Base-by-base conservation (phyloP, 2,329 filamentous ascomycete species). In the Thelonectria olida region DNA sequence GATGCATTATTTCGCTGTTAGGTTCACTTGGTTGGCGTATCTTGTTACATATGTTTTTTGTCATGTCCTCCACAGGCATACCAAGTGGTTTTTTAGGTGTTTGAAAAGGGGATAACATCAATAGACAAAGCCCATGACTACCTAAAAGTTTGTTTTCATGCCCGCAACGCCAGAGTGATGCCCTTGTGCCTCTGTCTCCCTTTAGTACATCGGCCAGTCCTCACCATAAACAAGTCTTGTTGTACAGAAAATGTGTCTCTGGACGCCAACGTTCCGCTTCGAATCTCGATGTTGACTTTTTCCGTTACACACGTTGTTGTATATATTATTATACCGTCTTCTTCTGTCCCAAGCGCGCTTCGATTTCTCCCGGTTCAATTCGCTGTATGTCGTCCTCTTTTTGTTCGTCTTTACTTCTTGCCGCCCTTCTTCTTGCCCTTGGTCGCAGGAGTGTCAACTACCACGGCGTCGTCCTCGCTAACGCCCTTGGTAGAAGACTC, bases 371-470 rank as follows among this genome's bases (percentile, higher is more conserved):
- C n/a, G n/a, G n/a, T n/a, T n/a, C n/a, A n/a, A n/a, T n/a, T n/a
- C n/a, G n/a, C n/a, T n/a, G n/a, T 36, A 19, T 17, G 13, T 17
- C 17, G 22, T n/a, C 38, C 5, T 23, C 8, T 20, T 28, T 17
- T 19, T 28, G 12, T 13, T 19, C 23, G 19, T 3, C 44, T 48
- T 58, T 54, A 69, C 57, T 72, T 69, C 83, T 88, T 90, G 56
- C 81, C 83, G 39, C 56, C 64, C 81, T 88, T 90, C 82, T 88
- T 90, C 81, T 70, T 68, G 58, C 85, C 88, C 80, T 87, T 84
- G 52, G 78, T 84, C 51, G 78, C 74, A n/a, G 81, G 78, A 7
- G 78, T 78, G 71, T 96, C 92, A 49, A 97, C 92, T 65, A 96
- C 80, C 22, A 97, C 91, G 17, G 88, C 87, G 74, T 80, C 78